Percentiles rank a stretch among this genome's conserved stretches.
Conservation (phyloP, 164 flowering plant genomes). For the Magnolia sinica region DNA sequence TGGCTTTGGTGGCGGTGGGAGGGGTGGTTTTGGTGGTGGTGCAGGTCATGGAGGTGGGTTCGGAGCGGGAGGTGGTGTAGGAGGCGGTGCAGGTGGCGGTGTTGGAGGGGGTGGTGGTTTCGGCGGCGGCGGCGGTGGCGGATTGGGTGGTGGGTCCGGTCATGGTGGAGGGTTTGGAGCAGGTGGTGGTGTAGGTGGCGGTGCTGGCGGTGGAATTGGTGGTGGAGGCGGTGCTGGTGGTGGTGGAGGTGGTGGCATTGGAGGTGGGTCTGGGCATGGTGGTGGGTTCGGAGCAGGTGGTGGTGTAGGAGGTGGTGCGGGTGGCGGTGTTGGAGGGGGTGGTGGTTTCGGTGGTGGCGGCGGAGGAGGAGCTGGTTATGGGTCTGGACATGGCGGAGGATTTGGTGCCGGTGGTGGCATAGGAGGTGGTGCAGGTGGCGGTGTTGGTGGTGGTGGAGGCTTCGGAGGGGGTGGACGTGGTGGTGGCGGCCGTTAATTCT, state of each 20-base stretch:
- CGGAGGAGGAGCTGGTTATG: slow-evolving; percentile 19
- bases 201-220: slow-evolving; percentile 19
- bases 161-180: slow-evolving; percentile 32
- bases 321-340: slow-evolving; percentile 18
- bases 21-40: slow-evolving; percentile 25
- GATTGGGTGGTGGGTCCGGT: slow-evolving; percentile 21
- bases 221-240: slow-evolving; percentile 14
- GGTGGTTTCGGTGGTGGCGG: slow-evolving; percentile 21
- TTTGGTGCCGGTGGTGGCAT: slow-evolving; percentile 21
- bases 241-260: slow-evolving; percentile 13
- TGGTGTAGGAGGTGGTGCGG: slow-evolving; percentile 12
- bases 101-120: slow-evolving; percentile 12
- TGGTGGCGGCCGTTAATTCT: slow-evolving; percentile 9
- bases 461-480: slow-evolving; percentile 18
- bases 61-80: slow-evolving; percentile 30
- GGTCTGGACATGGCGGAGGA: slow-evolving; percentile 22
- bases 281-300: slow-evolving; percentile 6
- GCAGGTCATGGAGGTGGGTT: slow-evolving; percentile 27
- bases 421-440: slow-evolving; percentile 6
- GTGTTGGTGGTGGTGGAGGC: slow-evolving; percentile 9
- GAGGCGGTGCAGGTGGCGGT: slow-evolving; percentile 26
- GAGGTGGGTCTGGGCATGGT: slow-evolving; percentile 17
- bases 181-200: slow-evolving; percentile 27
- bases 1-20: slow-evolving; percentile 24
- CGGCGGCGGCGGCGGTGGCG: slow-evolving; percentile 21